Percentiles rank a stretch among this genome's conserved stretches.
Conservation (phyloP, 345 rosid species). For the Euphorbia peplus region DNA sequence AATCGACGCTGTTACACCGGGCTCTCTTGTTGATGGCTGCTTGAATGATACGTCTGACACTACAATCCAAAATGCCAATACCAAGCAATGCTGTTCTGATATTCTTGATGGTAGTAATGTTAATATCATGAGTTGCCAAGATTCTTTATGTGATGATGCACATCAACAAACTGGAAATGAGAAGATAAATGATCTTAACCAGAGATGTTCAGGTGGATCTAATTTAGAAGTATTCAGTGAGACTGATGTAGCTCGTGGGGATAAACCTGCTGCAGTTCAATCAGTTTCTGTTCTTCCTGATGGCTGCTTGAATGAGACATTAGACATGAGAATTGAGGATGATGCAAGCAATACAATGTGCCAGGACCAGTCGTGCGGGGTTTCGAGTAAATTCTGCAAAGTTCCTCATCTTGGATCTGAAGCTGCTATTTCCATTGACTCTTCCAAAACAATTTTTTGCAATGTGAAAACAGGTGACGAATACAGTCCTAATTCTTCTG, state of each 20-base stretch:
- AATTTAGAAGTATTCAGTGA: conserved; percentile 29
- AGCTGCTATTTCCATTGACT: not conserved
- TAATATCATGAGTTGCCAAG: not conserved
- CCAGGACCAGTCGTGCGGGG: not conserved
- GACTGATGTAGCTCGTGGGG: conserved; percentile 12
- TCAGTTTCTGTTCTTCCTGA: conserved; percentile 23
- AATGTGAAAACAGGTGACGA: conserved; percentile 10
- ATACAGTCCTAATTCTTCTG: conserved; percentile 3
- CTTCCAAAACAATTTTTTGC: conserved; percentile 1
- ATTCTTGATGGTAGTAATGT: conserved; percentile 11
- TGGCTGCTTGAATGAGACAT: conserved; percentile 25
- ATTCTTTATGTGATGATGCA: not conserved
- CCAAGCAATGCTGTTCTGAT: not conserved
- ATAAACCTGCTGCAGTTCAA: conserved; percentile 29
- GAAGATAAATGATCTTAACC: conserved; percentile 8
- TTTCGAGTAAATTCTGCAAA: not conserved
- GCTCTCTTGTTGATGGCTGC: conserved; percentile 26
- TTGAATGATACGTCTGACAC: conserved; percentile 23
- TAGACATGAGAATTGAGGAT: conserved; percentile 20
- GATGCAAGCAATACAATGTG: not conserved
- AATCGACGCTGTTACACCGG: conserved; percentile 28
- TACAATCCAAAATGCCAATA: conserved; percentile 14
- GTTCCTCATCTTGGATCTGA: conserved; percentile 4
- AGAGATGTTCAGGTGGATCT: conserved; percentile 7
- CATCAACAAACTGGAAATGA: conserved; percentile 12